Evolutionary conservation across 2,329 filamentous ascomycete species (phyloP), one percentile per base, ranked within the genome.

Genomic region (Hypomyces perniciosus): DNA sequence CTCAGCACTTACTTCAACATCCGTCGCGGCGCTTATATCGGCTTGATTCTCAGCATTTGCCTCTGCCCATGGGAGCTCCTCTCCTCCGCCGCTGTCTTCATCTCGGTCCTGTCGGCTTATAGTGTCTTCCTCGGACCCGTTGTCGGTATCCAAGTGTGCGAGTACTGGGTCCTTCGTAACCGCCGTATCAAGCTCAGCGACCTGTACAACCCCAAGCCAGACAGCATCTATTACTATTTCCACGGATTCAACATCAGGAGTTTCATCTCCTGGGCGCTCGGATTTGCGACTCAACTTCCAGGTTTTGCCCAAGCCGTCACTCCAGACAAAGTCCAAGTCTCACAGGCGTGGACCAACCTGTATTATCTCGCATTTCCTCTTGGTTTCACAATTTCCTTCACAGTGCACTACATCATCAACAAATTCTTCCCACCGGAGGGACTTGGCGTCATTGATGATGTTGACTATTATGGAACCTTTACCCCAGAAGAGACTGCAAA

Each of bases 91-190:
- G 62, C 66, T 2, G 79, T 75, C 1, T 81, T 86, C 58, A 65
- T 85, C 2, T 75, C 77, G 41, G 87, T 87, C 65, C 84, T 88
- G 76, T 73, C 77, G 38, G 83, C 82, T 1, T 62, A 69, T 52
- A 59, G 68, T 46, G 74, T 86, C 33, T 86, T 87, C 65, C 68
- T 86, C 0, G 81, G 79, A 0, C 82, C 83, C 0, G 80, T 86
- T 52, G 79, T 80, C 1, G 76, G 76, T 1, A 80, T 85, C 56
- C 39, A 47, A 3, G n/a, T 77, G 0, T 73, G 73, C 9, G 81
- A 85, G 56, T 85, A 78, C 60, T 84, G 80, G 78, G 59, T 81
- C 43, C 63, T 84, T 65, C 54, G 75, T 68, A 60, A 76, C 78
- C 58, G 74, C 76, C 63, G 72, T 69, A 2, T 73, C 72, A 43